Evolutionary conservation across 1,284 basidiomycete species (phyloP).

Genomic region (Salmacisia buchloeana): DNA sequence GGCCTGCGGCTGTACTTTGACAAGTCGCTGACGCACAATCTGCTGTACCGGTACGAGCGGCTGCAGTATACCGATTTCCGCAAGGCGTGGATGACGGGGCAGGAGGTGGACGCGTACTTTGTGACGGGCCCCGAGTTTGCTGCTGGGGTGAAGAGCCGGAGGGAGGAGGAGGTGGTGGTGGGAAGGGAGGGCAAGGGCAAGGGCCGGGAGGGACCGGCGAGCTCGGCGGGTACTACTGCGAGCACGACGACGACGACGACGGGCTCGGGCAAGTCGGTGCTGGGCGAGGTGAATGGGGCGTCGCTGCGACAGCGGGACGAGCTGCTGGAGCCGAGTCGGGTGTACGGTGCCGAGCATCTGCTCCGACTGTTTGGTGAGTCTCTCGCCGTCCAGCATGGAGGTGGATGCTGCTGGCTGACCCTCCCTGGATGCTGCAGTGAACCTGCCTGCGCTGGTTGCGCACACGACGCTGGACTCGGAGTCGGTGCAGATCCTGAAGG

Average conservation of each 20-base stretch:
- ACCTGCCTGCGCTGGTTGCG: slow-evolving; percentile 68
- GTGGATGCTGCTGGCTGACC: not conserved
- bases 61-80: slow-evolving; percentile 81
- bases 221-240: too few relatives aligned
- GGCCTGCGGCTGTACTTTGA: slow-evolving; percentile 94
- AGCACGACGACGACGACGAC: too few relatives aligned
- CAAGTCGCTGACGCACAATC: slow-evolving; percentile 76
- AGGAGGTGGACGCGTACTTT: not conserved
- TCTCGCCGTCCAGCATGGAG: not conserved
- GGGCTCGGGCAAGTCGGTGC: too few relatives aligned
- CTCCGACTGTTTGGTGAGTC: slow-evolving; percentile 79
- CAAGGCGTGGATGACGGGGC: slow-evolving; percentile 55
- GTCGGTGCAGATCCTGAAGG: slow-evolving; percentile 72
- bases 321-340: slow-evolving; percentile 74
- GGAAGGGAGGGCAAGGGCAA: slow-evolving; percentile 52
- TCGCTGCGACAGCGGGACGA: slow-evolving; percentile 56
- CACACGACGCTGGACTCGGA: slow-evolving; percentile 87
- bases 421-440: slow-evolving; percentile 51
- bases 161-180: slow-evolving; percentile 47
- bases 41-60: slow-evolving; percentile 90
- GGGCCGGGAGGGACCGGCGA: slow-evolving; percentile 52
- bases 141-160: not conserved
- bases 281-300: not conserved
- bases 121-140: not conserved
- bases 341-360: slow-evolving; percentile 93